Evolutionary conservation across 1,139 yeast species (phyloP), one percentile per base, ranked within the genome.

Genomic region (Saccharomyces hybrid): DNA sequence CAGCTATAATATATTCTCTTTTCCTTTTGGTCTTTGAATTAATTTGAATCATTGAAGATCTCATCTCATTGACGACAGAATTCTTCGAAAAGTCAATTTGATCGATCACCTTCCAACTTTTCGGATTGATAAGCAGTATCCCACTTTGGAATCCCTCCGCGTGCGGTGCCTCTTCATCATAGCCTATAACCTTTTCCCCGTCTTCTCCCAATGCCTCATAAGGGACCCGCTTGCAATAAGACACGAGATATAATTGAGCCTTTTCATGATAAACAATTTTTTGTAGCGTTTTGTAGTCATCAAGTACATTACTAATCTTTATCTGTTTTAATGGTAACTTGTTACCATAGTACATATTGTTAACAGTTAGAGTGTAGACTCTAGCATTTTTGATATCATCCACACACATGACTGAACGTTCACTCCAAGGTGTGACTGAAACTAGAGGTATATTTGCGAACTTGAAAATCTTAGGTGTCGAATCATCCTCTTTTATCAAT

Each of bases 131-230:
- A 49, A 91, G 73, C 56, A 83, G 79, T 9, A 91, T 66, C 1
- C 78, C 75, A 25, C 95, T 86, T 58, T 80, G 79, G 60, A 75
- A 83, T 3, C 83, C 74, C 19, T 64, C 65, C 0, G 88, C 89
- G 42, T 75, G 78, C 26, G 80, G 67, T 67, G 79, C 68, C 60
- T 76, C 63, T 62, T 78, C 79, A 55, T 78, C 77, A 3, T 77
- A 73, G 1, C 93, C 95, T 4, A 81, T 82, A 52, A 86, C 75
- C 0, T 78, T 79, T 26, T 78, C 76, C 1, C 82, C 88, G 60
- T 88, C 96, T 64, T 88, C 96, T 64, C 88, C 96, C 23, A 81
- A 68, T 42, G 91, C 84, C 41, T 78, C 75, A 62, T 82, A 90
- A 0, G 83, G 83, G 14, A 82, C 77, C 46, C 80, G 81, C 34